A percentile compares a stretch with the other conserved stretches of the same genome.
Conservation (phyloP, 176 grass and related monocot species). For the Bonia amplexicaulis region DNA sequence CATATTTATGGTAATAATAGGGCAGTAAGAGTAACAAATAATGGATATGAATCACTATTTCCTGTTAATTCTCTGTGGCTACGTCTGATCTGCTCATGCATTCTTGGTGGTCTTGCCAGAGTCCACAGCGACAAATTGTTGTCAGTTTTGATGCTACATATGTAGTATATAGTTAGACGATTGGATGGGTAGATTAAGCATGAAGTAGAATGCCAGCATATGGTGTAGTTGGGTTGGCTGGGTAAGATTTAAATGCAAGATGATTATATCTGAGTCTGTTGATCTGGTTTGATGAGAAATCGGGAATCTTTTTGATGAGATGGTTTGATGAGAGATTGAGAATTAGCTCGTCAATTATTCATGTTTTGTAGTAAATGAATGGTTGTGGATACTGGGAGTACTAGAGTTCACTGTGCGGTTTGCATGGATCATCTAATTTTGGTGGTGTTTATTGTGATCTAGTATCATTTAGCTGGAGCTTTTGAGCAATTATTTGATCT, state of each 20-base stretch:
- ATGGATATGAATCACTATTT: constrained; percentile 7
- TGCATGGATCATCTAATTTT: background rate
- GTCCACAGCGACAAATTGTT: background rate
- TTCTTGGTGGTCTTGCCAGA: background rate
- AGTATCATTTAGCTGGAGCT: background rate
- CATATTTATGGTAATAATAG: constrained; percentile 30
- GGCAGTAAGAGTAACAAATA: constrained; percentile 20
- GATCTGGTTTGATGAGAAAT: background rate
- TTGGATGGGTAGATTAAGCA: background rate
- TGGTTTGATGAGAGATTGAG: background rate
- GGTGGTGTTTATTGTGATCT: background rate
- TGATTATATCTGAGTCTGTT: background rate
- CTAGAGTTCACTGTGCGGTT: background rate
- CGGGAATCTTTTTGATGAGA: background rate
- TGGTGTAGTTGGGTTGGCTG: background rate
- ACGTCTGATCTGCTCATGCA: background rate
- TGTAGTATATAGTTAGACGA: background rate
- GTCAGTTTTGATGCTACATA: background rate
- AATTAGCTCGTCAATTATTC: background rate
- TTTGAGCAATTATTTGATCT: background rate
- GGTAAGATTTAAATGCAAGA: background rate
- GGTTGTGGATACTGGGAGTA: background rate
- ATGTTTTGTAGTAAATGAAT: background rate
- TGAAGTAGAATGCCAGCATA: background rate
- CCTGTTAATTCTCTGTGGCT: background rate